A percentile compares a stretch with the other conserved stretches of the same genome.
Conservation (phyloP, 495 filamentous ascomycete species). For the Aspergillus asperescens region DNA sequence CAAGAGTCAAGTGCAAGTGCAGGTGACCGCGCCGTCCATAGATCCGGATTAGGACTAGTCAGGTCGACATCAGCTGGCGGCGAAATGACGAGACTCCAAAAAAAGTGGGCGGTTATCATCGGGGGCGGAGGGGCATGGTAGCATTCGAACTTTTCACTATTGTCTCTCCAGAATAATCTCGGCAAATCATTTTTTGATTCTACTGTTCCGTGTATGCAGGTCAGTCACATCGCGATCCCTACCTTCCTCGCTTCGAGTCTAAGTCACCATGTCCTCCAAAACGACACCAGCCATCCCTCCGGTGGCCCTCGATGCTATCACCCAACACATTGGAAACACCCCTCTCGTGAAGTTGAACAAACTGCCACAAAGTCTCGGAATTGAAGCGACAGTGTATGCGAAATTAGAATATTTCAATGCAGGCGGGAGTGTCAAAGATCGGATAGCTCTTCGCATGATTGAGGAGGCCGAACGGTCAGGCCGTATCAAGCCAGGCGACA, state of each 20-base stretch:
- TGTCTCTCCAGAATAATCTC: neutral
- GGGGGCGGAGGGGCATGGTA: neutral
- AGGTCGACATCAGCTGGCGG: slow-evolving; percentile 1
- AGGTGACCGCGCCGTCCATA: neutral
- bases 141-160: neutral
- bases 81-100: slow-evolving; percentile 3
- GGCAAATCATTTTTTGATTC: neutral
- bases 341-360: slow-evolving; percentile 88
- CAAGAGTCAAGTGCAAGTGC: too few relatives aligned
- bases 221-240: neutral
- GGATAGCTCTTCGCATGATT: slow-evolving; percentile 96
- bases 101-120: slow-evolving; percentile 4
- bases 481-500: slow-evolving; percentile 94
- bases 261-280: slow-evolving; percentile 42
- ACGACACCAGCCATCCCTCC: slow-evolving; percentile 50
- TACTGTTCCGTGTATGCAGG: neutral
- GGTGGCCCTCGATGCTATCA: slow-evolving; percentile 53
- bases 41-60: slow-evolving; percentile 5
- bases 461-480: slow-evolving; percentile 88
- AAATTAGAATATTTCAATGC: slow-evolving; percentile 98
- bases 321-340: slow-evolving; percentile 84
- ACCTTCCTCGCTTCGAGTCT: neutral
- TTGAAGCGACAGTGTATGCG: slow-evolving; percentile 85
- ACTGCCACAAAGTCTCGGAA: slow-evolving; percentile 82
- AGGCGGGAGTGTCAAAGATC: slow-evolving; percentile 95